Evolutionary conservation across 2,329 filamentous ascomycete species (phyloP).

Genomic region (Colletotrichum sp.): DNA sequence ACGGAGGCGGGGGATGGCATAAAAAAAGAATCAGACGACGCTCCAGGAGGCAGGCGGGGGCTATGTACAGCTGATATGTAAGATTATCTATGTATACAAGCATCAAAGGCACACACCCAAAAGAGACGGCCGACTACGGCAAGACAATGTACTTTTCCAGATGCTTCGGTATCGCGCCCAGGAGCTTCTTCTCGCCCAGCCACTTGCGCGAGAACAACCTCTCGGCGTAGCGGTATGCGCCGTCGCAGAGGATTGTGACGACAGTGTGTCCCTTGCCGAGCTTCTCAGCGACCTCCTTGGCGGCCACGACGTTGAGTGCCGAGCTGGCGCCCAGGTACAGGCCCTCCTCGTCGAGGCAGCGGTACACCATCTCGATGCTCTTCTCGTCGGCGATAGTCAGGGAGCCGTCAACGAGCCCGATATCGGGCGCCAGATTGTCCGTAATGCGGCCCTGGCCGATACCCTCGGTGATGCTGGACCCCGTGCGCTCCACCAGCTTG

Average conservation of each 20-base stretch:
- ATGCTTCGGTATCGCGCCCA: constrained; percentile 81
- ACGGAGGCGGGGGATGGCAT: not conserved
- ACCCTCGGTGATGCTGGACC: constrained; percentile 93
- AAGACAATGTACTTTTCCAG: constrained; percentile 94
- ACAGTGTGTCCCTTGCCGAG: constrained; percentile 88
- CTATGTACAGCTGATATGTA: constrained; percentile 25
- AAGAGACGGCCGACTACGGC: constrained; percentile 54
- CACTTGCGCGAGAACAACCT: constrained; percentile 90
- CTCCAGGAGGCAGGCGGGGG: constrained; percentile 2
- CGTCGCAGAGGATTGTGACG: constrained; percentile 93
- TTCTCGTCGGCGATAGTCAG: constrained; percentile 88
- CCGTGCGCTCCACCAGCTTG: constrained; percentile 78
- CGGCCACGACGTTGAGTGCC: constrained; percentile 92
- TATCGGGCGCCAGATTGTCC: constrained; percentile 88
- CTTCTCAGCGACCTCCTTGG: constrained; percentile 90
- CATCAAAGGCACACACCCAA: constrained; percentile 15
- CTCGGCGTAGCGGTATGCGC: constrained; percentile 97
- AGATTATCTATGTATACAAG: constrained; percentile 22
- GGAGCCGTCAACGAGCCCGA: constrained; percentile 83
- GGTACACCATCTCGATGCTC: constrained; percentile 97
- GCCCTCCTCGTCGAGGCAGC: constrained; percentile 94
- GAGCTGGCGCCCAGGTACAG: constrained; percentile 94
- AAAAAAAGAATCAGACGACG: not conserved
- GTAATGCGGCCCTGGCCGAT: constrained; percentile 97
- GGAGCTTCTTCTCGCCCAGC: constrained; percentile 84